Evolutionary conservation across 371 early-diverging fungal genomes (phyloP).

Genomic region (Zychaea mexicana): DNA sequence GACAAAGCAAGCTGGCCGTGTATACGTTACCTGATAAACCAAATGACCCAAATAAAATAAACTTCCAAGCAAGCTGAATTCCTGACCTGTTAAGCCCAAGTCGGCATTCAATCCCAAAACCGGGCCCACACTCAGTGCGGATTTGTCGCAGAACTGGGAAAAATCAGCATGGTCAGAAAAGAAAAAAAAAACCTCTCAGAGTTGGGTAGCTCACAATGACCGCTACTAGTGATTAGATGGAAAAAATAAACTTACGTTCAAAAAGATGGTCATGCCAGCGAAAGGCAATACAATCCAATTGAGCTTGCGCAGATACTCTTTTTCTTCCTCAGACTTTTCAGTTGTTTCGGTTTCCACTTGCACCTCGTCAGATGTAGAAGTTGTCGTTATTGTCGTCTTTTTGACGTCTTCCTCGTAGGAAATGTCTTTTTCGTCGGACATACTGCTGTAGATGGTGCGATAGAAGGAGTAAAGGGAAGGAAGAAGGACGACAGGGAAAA

Average conservation of each 20-base stretch:
- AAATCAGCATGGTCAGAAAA: no score
- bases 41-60: constrained; percentile 9
- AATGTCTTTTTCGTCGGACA: background rate
- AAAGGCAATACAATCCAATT: constrained; percentile 30
- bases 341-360: background rate
- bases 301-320: constrained; percentile 24
- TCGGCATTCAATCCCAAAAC: constrained; percentile 28
- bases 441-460: background rate
- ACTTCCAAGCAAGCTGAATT: constrained; percentile 23
- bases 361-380: background rate
- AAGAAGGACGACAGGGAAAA: no score
- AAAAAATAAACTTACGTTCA: constrained; percentile 20
- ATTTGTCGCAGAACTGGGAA: constrained; percentile 27
- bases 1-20: no score
- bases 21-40: constrained; percentile 10
- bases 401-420: background rate
- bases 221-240: background rate
- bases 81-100: constrained; percentile 15
- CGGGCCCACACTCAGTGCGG: constrained; percentile 23
- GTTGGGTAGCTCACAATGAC: no score
- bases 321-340: constrained; percentile 24
- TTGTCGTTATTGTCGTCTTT: background rate
- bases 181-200: no score
- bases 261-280: constrained; percentile 24
- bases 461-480: background rate